A percentile compares a stretch with the other conserved stretches of the same genome.
Evolutionary conservation across 2,329 filamentous ascomycete species (phyloP).

Genomic region (Phialophora chinensis): DNA sequence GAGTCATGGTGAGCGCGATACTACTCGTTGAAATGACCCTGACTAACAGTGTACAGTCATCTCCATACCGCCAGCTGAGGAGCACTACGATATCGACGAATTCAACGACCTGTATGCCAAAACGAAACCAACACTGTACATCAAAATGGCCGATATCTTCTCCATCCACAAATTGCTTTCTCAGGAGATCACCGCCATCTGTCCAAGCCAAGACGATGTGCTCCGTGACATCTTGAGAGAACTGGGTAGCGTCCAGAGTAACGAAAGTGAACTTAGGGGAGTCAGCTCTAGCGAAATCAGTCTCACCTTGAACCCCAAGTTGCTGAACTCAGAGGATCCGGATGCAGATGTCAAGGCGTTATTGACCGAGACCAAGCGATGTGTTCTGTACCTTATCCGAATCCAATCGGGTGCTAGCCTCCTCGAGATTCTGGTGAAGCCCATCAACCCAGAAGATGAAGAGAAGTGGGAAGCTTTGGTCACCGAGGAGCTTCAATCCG

Average conservation of each 20-base stretch:
- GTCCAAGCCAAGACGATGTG: conserved; percentile 80
- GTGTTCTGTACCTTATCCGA: conserved; percentile 95
- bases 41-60: conserved; percentile 65
- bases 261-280: conserved; percentile 89
- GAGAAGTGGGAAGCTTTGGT: conserved; percentile 83
- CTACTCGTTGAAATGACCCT: not conserved
- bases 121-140: conserved; percentile 96
- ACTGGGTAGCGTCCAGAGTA: conserved; percentile 92
- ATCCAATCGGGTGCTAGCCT: conserved; percentile 90
- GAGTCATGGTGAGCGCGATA: conserved; percentile 60
- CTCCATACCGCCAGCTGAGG: conserved; percentile 82
- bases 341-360: conserved; percentile 89
- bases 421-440: conserved; percentile 94
- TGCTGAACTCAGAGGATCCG: conserved; percentile 88
- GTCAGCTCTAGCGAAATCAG: conserved; percentile 88
- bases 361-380: conserved; percentile 98
- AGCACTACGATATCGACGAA: conserved; percentile 96
- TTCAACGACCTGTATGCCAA: conserved; percentile 98
- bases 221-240: conserved; percentile 91
- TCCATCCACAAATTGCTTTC: conserved; percentile 90
- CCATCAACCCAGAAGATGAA: conserved; percentile 85
- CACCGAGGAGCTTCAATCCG: conserved; percentile 76
- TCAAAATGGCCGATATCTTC: conserved; percentile 98
- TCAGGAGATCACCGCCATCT: conserved; percentile 76
- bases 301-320: conserved; percentile 85